Evolutionary conservation across 2,329 filamentous ascomycete genomes (phyloP), one percentile per base, ranked within the genome.

Genomic region (Phaeosphaeriaceae sp.): DNA sequence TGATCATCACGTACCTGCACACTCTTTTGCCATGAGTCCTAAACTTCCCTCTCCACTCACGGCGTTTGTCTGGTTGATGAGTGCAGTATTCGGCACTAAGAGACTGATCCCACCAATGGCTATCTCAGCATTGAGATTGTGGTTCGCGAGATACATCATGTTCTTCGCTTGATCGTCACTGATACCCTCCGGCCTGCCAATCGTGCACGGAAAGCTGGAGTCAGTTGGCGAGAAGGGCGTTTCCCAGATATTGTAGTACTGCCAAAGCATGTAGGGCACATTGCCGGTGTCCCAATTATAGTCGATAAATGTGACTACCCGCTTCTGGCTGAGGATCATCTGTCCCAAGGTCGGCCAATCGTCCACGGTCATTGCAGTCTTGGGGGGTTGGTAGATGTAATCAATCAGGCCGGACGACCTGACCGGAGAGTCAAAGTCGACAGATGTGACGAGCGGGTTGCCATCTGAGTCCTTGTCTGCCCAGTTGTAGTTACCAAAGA

Each of bases 221-320:
- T 89, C 78, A 0, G 85, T 88, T 0, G 87, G 93, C 55, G 92
- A 91, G 73, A 96, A 97, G 0, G 92, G 91, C 1, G 93, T 95
- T 80, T 97, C 93, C 91, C 91, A 97, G 79, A 96, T 85, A 72
- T 96, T 91, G 17, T 87, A 88, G 80, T 97, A 97, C 77, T 97
- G 85, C 78, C 97, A 93, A 31, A 97, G 83, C 53, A 97, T 84
- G 85, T 91, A 97, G 0, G 93, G 93, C 20, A 92, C 89, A 13
- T 84, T 84, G 0, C 84, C 86, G 76, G 95, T 91, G 75, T 97
- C 88, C 67, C 91, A 92, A 67, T 74, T 72, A 63, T 79, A 79
- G 57, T 79, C 77, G 54, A 79, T 73, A 49, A 79, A 78, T 1
- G 76, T 72, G 44, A 79, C 71, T 25, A 79, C 73, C 6, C 77